Percentiles rank a stretch among this genome's conserved stretches.
phyloP scores from a whole-genome alignment of 176 grass and related monocot genomes.

The Tillandsia fasciculata region DNA sequence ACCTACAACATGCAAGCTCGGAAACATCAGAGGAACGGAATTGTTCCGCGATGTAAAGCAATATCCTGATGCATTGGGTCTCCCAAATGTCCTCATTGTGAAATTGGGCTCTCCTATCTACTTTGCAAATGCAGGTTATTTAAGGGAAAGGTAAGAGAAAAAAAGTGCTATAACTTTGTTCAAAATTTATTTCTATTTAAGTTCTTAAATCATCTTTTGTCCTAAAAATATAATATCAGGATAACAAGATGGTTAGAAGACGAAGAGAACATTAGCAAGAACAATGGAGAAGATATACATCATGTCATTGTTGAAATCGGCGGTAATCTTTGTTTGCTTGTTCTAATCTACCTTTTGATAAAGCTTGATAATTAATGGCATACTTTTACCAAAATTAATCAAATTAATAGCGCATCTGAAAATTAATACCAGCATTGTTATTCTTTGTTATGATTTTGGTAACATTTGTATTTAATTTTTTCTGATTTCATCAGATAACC shows the following conservation, averaged over 20 bases:
- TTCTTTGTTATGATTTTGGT: too few species aligned
- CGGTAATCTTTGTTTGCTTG: slow-evolving; percentile 22
- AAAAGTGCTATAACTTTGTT: background rate
- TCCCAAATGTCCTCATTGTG: slow-evolving; percentile 49
- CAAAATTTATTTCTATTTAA: background rate
- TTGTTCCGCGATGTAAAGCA: slow-evolving; percentile 55
- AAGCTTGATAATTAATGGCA: background rate
- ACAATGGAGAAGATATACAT: slow-evolving; percentile 44
- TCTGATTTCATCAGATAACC: too few species aligned
- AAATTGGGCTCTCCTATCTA: slow-evolving; percentile 78
- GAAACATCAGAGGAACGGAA: slow-evolving; percentile 50
- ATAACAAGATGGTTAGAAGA: slow-evolving; percentile 90
- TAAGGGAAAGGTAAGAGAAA: slow-evolving; percentile 58
- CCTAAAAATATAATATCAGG: slow-evolving; percentile 16
- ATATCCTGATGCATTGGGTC: slow-evolving; percentile 37
- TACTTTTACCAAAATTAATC: background rate
- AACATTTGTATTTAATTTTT: too few species aligned
- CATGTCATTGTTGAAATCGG: slow-evolving; percentile 57
- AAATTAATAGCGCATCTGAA: background rate
- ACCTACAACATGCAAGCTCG: slow-evolving; percentile 66
- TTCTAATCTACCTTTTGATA: too few species aligned
- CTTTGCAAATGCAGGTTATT: slow-evolving; percentile 64
- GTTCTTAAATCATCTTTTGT: background rate
- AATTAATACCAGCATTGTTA: background rate
- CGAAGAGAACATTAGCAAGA: slow-evolving; percentile 30